phyloP scores from a whole-genome alignment of 768 basidiomycete species.

The Cyclocybe aegerita region DNA sequence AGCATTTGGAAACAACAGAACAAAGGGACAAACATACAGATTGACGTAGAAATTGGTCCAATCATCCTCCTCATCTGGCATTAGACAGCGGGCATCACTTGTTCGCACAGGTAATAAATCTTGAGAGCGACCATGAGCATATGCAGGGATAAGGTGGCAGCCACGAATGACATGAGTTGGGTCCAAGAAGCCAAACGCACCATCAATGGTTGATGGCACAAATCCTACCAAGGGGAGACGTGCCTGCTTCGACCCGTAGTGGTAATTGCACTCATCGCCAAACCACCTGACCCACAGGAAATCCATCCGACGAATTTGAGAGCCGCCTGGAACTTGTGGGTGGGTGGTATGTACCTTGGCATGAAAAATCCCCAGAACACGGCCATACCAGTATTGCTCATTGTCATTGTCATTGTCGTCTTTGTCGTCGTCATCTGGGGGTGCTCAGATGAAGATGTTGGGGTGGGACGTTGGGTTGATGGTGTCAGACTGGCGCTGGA shows the following conservation, averaged over 20 bases:
- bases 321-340: background rate
- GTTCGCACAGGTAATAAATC: no score
- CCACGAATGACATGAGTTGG: constrained; percentile 38
- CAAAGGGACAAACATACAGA: constrained; percentile 28
- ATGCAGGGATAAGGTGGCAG: constrained; percentile 43
- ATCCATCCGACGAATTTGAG: constrained; percentile 15
- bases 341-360: constrained; percentile 20
- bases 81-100: constrained; percentile 10
- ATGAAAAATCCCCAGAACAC: constrained; percentile 31
- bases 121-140: constrained; percentile 18
- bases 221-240: constrained; percentile 29
- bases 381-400: constrained; percentile 36
- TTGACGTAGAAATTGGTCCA: constrained; percentile 35
- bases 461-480: no score
- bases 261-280: constrained; percentile 4
- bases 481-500: no score
- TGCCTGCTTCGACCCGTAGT: constrained; percentile 10
- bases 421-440: no score
- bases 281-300: constrained; percentile 28
- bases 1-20: background rate
- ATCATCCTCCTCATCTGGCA: constrained; percentile 21
- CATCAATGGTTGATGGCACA: constrained; percentile 16
- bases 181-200: constrained; percentile 48
- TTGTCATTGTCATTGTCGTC: no score
- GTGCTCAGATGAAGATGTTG: no score